Evolutionary conservation across 2,329 filamentous ascomycete species (phyloP).

Genomic region (Aureobasidium uvarum): DNA sequence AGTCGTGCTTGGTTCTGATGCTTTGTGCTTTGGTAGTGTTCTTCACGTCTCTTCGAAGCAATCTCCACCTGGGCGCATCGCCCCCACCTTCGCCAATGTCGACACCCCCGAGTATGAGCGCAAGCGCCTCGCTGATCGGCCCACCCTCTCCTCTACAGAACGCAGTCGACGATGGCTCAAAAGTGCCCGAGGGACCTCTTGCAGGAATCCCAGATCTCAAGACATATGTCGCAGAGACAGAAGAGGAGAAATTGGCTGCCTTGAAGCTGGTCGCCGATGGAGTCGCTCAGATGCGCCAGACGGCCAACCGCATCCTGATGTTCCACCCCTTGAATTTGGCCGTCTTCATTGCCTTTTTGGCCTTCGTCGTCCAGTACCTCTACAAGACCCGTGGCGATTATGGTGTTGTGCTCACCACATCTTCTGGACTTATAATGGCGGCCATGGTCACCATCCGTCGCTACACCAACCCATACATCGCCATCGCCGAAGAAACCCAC

Average conservation of each 20-base stretch:
- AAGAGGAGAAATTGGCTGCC: constrained; percentile 63
- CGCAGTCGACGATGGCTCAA: constrained; percentile 37
- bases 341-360: constrained; percentile 41
- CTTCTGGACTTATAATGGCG: constrained; percentile 61
- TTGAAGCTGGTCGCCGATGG: constrained; percentile 76
- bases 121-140: constrained; percentile 49
- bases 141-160: constrained; percentile 44
- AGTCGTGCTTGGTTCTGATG: constrained; percentile 16
- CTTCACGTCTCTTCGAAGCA: constrained; percentile 77
- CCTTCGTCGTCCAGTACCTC: constrained; percentile 43
- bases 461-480: constrained; percentile 61
- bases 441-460: constrained; percentile 62
- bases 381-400: constrained; percentile 48
- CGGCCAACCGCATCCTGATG: constrained; percentile 62
- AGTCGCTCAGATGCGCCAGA: constrained; percentile 76
- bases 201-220: constrained; percentile 63
- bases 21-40: constrained; percentile 58
- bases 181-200: constrained; percentile 43
- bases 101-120: constrained; percentile 60
- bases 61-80: constrained; percentile 63
- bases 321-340: constrained; percentile 56
- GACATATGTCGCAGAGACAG: constrained; percentile 52
- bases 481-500: constrained; percentile 59
- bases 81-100: constrained; percentile 61
- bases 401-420: constrained; percentile 57